Base-by-base conservation (phyloP, 2,329 filamentous ascomycete species). In the Ampelomyces quisqualis region DNA sequence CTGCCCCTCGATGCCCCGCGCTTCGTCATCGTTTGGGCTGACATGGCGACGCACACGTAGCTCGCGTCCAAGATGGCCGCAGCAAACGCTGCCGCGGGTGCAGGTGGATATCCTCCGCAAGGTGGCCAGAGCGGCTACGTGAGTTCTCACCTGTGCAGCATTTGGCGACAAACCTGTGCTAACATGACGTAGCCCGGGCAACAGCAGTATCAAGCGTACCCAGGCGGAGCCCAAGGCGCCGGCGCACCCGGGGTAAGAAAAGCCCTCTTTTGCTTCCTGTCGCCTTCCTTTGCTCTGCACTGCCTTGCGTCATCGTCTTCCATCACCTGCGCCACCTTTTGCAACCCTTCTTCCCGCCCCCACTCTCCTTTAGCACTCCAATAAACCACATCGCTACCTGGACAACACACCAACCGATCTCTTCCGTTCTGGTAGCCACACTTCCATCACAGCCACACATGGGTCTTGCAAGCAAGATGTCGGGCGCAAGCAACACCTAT, bases 161-260 rank as follows among this genome's bases (percentile, higher is more conserved):
- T 11, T 22, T 45, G 30, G 38, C 39, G 40, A 42, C 43, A 40
- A 44, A 21, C 34, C 34, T 47, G 53, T 55, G 44, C 59, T 63
- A 57, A 63, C 42, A 43, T 36, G 29, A 40, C 38, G 30, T 38
- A 73, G 71, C 70, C 70, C 51, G 67, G 70, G 36, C 73, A 77
- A 53, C 68, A 65, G 46, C 70, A 73, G 58, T 81, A 81, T 67
- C 77, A 81, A 69, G 73, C 78, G 51, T 81, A 77, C 62, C 73
- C 72, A 55, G 73, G 73, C 46, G 56, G 58, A 49, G 79, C 76
- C 60, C 73, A 71, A 49, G 73, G 72, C 55, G 63, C 65, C 56
- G 57, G 59, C 47, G 56, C 60, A 57, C 57, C 56, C 56, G 60
- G 33, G 33, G 66, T 67, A 66, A 68, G 65, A 58, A 53, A 4